Conservation (phyloP, 192 early-diverging fungal genomes). For the Coemansia sp. region DNA sequence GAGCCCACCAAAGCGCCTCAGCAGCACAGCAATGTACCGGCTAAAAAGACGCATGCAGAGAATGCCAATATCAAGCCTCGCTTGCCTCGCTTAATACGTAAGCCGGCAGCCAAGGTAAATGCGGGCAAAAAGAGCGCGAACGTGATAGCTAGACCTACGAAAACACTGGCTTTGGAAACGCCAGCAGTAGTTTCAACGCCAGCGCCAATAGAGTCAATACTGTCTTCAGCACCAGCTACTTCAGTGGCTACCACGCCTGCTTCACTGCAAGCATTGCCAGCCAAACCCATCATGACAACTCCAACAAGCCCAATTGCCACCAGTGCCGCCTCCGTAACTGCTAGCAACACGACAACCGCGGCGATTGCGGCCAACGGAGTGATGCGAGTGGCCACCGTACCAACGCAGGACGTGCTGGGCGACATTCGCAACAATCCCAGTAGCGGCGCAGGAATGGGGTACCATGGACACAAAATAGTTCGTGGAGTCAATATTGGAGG, state of each 20-base stretch:
- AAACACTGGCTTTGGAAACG: background rate
- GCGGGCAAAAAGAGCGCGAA: background rate
- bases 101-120: background rate
- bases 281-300: background rate
- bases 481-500: slow-evolving; percentile 62
- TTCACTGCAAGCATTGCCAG: background rate
- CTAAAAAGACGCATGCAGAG: too few species aligned
- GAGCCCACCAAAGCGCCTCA: too few species aligned
- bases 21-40: too few species aligned
- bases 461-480: slow-evolving; percentile 43
- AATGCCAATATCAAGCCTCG: too few species aligned
- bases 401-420: slow-evolving; percentile 17
- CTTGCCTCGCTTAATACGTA: background rate
- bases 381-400: slow-evolving; percentile 19
- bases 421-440: slow-evolving; percentile 35
- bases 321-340: background rate
- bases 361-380: background rate
- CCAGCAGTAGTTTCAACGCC: background rate
- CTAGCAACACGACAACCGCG: background rate
- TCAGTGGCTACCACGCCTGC: background rate
- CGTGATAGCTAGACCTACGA: background rate
- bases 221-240: background rate
- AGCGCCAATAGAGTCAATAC: background rate
- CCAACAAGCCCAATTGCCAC: background rate
- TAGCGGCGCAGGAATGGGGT: slow-evolving; percentile 32